Conservation (phyloP, 805 yeast species). For the Candida dajiaensis region DNA sequence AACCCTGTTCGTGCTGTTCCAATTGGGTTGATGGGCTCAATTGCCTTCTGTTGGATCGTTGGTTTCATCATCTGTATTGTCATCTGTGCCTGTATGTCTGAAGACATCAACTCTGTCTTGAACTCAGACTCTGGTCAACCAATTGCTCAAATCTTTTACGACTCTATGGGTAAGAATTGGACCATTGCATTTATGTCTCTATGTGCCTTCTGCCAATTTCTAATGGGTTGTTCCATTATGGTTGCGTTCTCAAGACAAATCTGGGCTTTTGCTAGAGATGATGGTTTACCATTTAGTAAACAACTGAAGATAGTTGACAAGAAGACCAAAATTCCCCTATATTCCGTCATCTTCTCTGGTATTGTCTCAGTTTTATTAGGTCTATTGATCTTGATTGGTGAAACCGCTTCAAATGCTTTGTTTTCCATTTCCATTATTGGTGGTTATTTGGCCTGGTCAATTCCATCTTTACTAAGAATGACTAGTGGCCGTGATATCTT, state of each 20-base stretch:
- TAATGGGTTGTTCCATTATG: constrained; percentile 58
- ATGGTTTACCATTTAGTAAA: constrained; percentile 59
- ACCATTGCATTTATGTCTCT: constrained; percentile 58
- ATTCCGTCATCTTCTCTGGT: constrained; percentile 47
- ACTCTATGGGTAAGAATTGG: constrained; percentile 59
- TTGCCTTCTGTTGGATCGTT: constrained; percentile 47
- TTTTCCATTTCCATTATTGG: constrained; percentile 39
- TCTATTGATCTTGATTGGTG: constrained; percentile 33
- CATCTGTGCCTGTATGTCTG: constrained; percentile 47
- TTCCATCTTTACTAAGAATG: constrained; percentile 32
- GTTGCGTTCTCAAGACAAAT: constrained; percentile 62
- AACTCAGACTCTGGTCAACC: constrained; percentile 49
- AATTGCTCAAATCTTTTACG: constrained; percentile 58
- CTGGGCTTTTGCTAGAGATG: constrained; percentile 74
- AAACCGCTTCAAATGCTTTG: constrained; percentile 38
- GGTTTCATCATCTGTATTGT: constrained; percentile 54
- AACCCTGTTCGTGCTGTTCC: constrained; percentile 62
- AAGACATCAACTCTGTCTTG: constrained; percentile 37
- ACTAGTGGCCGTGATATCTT: constrained; percentile 45
- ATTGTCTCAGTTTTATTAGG: constrained; percentile 32
- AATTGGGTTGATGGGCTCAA: constrained; percentile 56
- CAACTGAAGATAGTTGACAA: constrained; percentile 53
- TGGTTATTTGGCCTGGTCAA: constrained; percentile 36
- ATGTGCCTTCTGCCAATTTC: constrained; percentile 53
- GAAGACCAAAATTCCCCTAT: constrained; percentile 51